Evolutionary conservation across 129 eudicot species (phyloP).

Genomic region (Pulicaria dysenterica): DNA sequence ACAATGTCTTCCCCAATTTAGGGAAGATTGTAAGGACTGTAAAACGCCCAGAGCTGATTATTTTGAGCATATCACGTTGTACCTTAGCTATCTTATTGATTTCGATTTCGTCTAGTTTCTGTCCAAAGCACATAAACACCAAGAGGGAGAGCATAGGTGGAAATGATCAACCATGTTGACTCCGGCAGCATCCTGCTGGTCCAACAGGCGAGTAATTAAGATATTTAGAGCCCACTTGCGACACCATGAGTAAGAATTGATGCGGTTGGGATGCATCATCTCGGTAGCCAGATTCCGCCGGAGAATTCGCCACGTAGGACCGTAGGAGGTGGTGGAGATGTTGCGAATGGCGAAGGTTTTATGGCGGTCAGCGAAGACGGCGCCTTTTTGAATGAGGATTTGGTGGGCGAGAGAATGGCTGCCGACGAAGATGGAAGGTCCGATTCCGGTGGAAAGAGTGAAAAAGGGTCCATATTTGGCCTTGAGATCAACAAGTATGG

Average conservation of each 20-base stretch:
- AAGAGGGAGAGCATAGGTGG: slow-evolving; percentile 28
- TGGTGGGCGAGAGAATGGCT: slow-evolving; percentile 29
- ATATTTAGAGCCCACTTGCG: neutral
- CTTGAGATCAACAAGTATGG: slow-evolving; percentile 14
- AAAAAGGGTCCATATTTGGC: slow-evolving; percentile 26
- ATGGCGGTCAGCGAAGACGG: slow-evolving; percentile 27
- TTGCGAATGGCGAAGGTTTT: slow-evolving; percentile 2
- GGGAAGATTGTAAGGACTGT: slow-evolving; percentile 18
- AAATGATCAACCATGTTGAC: slow-evolving; percentile 12
- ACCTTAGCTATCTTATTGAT: slow-evolving; percentile 27
- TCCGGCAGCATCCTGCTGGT: neutral
- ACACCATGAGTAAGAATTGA: neutral
- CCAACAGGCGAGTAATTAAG: neutral
- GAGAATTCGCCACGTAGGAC: slow-evolving; percentile 26
- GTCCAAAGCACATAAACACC: slow-evolving; percentile 38
- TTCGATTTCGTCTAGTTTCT: slow-evolving; percentile 25
- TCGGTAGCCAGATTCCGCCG: slow-evolving; percentile 16
- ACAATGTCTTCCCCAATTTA: slow-evolving; percentile 22
- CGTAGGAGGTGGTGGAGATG: slow-evolving; percentile 14
- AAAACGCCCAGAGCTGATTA: slow-evolving; percentile 4
- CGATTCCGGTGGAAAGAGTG: slow-evolving; percentile 7
- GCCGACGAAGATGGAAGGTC: slow-evolving; percentile 6
- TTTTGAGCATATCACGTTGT: slow-evolving; percentile 17
- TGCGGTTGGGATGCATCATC: neutral
- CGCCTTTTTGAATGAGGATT: slow-evolving; percentile 28